These are phyloP conservation scores for Cyberlindnera misumaiensis DNA, from an alignment of 805 yeast genomes.

Conservation along the genomic window DNA sequence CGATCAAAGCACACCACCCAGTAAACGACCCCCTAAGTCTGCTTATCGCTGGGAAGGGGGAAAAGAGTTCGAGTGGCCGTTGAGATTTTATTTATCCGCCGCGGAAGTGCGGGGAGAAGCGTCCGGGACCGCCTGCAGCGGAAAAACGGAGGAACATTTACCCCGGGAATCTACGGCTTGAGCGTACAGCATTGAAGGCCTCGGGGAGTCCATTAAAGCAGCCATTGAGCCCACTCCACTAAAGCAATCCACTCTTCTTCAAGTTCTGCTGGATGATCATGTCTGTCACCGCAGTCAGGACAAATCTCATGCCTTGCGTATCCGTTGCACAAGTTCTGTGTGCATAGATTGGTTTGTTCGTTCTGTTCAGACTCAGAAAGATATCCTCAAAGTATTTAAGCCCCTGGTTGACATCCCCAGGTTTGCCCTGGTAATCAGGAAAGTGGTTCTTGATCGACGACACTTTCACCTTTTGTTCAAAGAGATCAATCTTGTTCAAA, in stretches of 20 bases:
- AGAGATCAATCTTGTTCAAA: slow-evolving; percentile 80
- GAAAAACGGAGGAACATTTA: no score
- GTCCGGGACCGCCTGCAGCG: no score
- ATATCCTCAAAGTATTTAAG: slow-evolving; percentile 62
- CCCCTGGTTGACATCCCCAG: slow-evolving; percentile 60
- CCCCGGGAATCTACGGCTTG: no score
- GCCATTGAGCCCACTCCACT: no score
- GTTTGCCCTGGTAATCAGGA: slow-evolving; percentile 69
- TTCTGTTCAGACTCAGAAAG: slow-evolving; percentile 56
- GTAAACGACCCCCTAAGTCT: no score
- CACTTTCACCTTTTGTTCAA: slow-evolving; percentile 58
- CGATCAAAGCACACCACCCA: no score
- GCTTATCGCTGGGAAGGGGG: no score
- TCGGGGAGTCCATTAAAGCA: no score
- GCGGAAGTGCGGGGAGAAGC: no score
- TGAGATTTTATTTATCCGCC: no score
- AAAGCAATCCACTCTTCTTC: slow-evolving; percentile 60
- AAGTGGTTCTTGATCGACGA: slow-evolving; percentile 67
- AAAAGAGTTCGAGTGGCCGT: no score
- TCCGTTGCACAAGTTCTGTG: slow-evolving; percentile 97
- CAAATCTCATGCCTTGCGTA: slow-evolving; percentile 80
- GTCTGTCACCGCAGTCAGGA: slow-evolving; percentile 88
- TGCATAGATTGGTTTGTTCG: slow-evolving; percentile 71
- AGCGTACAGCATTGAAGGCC: no score
- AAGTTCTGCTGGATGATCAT: slow-evolving; percentile 79